Base-by-base conservation (phyloP, 2,329 filamentous ascomycete genomes). In the Nigrospora sphaerica region DNA sequence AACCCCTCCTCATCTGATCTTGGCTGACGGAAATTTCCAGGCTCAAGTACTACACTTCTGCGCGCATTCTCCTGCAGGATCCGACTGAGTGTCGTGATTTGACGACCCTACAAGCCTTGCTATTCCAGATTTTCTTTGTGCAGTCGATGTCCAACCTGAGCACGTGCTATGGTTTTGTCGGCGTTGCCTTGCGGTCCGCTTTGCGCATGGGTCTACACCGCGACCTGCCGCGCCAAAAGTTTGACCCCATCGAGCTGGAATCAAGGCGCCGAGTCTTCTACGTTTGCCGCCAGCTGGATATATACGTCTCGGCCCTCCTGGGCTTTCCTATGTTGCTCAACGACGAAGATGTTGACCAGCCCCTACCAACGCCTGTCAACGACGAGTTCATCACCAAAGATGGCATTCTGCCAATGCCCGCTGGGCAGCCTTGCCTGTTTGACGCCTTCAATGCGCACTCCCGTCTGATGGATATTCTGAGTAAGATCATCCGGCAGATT, bases 101-200 rank as follows among this genome's bases (percentile, higher is more conserved):
- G 38, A 78, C 74, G 17, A 86, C 86, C 1, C 69, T 92, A 10
- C 87, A 93, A 62, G 81, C 85, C 2, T 74, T 93, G 7, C 68
- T 90, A 17, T 90, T 88, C 61, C 86, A 90, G 76, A 85, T 90
- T 42, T 69, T 92, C 3, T 93, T 91, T 59, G 73, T 92, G 1
- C 88, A 93, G 58, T 81, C 85, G 3, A 87, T 88, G 2, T 86
- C 86, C 11, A 88, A 88, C 59, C 69, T 92, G 31, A 87, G 83
- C 59, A 85, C 82, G 11, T 92, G 87, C 60, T 92, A 92, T 63
- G 81, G 86, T 0, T 90, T 88, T 55, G 77, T 92, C 41, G 87
- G 87, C 7, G 85, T 92, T 55, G 87, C 86, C 2, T 70, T 91
- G 42, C 79, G 86, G 43, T 85, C 85, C 7, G 81, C 85, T n/a